Base-by-base conservation (phyloP, 2,329 filamentous ascomycete species). In the Claviceps pazoutovae region DNA sequence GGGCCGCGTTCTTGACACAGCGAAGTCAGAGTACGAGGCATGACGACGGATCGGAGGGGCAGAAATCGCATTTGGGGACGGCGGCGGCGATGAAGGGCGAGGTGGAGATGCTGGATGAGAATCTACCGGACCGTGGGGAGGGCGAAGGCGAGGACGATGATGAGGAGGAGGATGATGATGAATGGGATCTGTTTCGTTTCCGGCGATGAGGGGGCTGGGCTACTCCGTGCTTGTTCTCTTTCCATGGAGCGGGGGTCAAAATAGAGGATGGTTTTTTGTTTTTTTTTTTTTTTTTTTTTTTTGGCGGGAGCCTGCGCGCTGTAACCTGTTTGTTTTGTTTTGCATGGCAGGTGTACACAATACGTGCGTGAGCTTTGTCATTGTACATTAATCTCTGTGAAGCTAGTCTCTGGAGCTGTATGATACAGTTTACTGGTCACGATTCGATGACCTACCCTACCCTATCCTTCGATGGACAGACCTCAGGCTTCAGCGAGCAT, bases 141-240 rank as follows among this genome's bases (percentile, higher is more conserved):
- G 66, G 13, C 7, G 66, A 67, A 2, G 63, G 62, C 1, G 65
- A 67, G 0, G 70, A 71, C 1, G 69, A 70, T 2, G 70, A 71
- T 2, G 69, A 70, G 2, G 70, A 72, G 0, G 72, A 74, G 2
- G 73, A 74, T 0, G 70, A 76, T 0, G 74, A 74, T 4, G 80
- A 82, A 51, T 84, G 82, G 66, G 78, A 78, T 53, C 79, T 74
- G 1, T 83, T 83, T 57, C 65, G 76, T 36, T 78, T 79, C 56
- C 62, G 59, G 46, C 44, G 43, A 7, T 48, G 30, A 37, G 38
- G 16, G 21, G 17, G 16, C 13, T 46, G 14, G 14, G 5, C n/a
- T 6, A 21, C 23, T 16, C 16, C 14, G 14, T 46, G n/a, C 19
- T 14, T 47, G 17, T 16, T 37, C 5, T 46, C 2, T 46, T 7